Conservation (phyloP, 2,329 filamentous ascomycete genomes). For the Colletotrichum echinochloae region DNA sequence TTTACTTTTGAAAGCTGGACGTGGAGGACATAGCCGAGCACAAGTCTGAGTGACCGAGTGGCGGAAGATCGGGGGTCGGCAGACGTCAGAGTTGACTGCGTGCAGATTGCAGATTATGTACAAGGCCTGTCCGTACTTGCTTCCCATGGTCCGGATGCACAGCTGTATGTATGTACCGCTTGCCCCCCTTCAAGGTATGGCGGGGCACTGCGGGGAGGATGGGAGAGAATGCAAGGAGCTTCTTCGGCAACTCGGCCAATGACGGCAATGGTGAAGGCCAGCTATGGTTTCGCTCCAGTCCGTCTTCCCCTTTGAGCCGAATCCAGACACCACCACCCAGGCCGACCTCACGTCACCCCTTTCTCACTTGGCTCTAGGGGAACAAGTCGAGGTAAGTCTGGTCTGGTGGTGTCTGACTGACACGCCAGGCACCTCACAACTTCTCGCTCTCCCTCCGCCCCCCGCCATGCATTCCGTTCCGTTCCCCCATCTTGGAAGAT, state of each 20-base stretch:
- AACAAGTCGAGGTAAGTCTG: not conserved
- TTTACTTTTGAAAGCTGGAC: not conserved
- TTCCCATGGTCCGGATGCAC: slow-evolving; percentile 26
- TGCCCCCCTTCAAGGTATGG: slow-evolving; percentile 17
- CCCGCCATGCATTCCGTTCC: slow-evolving; percentile 26
- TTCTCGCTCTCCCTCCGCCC: no score
- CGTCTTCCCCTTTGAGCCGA: slow-evolving; percentile 54
- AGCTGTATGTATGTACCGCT: slow-evolving; percentile 6
- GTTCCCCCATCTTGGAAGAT: slow-evolving; percentile 10
- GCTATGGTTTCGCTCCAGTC: slow-evolving; percentile 37
- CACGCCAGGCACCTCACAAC: not conserved
- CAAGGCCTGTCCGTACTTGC: not conserved
- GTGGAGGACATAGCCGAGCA: no score
- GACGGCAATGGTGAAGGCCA: slow-evolving; percentile 48
- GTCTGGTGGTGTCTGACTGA: not conserved
- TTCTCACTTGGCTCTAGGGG: slow-evolving; percentile 8
- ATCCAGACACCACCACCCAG: slow-evolving; percentile 36
- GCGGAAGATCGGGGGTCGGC: slow-evolving; percentile 22
- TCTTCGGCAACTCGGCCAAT: slow-evolving; percentile 62
- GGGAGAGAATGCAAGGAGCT: slow-evolving; percentile 41
- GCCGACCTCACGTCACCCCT: slow-evolving; percentile 26
- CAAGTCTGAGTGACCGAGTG: not conserved
- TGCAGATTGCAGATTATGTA: slow-evolving; percentile 17
- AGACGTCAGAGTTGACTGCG: slow-evolving; percentile 25
- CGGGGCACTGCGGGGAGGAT: slow-evolving; percentile 39